Base-by-base conservation (phyloP, 352 stramenopile species). In the Globisporangium heterothallicum region DNA sequence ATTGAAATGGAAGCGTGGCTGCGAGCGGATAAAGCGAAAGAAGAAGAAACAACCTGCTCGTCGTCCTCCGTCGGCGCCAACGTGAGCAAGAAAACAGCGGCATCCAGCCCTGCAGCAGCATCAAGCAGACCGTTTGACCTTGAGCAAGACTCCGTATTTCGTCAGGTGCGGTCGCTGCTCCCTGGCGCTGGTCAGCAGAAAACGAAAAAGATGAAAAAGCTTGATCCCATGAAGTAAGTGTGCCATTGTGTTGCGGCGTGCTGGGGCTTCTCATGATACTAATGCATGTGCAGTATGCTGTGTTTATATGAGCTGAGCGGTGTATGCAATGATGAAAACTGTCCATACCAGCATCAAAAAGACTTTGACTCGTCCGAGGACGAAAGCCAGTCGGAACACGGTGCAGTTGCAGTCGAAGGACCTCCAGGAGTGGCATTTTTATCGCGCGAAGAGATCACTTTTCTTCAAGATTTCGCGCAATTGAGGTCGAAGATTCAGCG, bases 251-350 rank as follows among this genome's bases (percentile, higher is more conserved):
- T 4, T 24, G 12, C 19, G 4, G 21, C 2, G 24, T n/a, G 16
- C 2, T 29, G 16, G 16, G n/a, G 34, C 18, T n/a, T 42, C 24
- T 21, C 4, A 3, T 29, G 1, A 32, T 10, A 14, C 4, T 3
- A n/a, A 12, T 3, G 19, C 13, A 5, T 51, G 29, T 49, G 10
- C 47, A 92, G 81, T 56, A 65, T 84, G 22, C 41, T 88, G 30
- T 92, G 81, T 53, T 68, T 81, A 24, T 92, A 75, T 50, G 81
- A 92, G 25, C 57, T 89, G 30, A 84, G 80, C 38, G 81, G 81
- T 6, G 70, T 84, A 26, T 92, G 81, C 62, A 89, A 89, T 27
- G 81, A 92, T 36, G 60, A 70, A 3, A 86, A 78, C 38, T 92
- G 81, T 41, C 60, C 61, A 0, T 83, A 79, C 22, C 76, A 84